Evolutionary conservation across 1,284 basidiomycete genomes (phyloP), one percentile per base, ranked within the genome.

Genomic region (Dichomitus squalens): DNA sequence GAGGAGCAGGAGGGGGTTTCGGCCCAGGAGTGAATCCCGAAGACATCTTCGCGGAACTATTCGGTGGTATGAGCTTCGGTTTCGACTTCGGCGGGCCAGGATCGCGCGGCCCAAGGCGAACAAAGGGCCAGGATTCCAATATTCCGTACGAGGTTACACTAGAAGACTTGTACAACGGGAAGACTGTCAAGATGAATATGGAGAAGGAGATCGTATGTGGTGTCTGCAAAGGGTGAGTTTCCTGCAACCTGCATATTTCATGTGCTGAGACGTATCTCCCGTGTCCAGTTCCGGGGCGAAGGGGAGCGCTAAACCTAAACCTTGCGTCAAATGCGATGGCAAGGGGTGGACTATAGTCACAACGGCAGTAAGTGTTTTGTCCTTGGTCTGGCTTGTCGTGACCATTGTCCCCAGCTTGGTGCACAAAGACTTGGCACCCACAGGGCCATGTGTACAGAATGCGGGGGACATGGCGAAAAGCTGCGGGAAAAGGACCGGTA

Each of bases 151-250:
- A 91, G 18, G 93, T 98, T 56, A 89, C 91, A 4, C 80, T 99
- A 34, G 95, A 97, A 72, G 96, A 98, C 71, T 78, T 96, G 27
- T 98, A 95, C 75, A 92, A 90, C 59, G 96, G 96, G 33, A 96
- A 95, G 73, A 84, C 84, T 14, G 89, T 96, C 47, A 91, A 90
- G 69, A 88, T 98, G 79, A 92, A 88, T 66, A 85, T 98, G 76
- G 92, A 96, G 73, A 89, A 93, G 68, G 88, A 95, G 70, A 77
- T 90, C 12, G 76, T 92, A 6, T 98, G 96, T 73, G 78, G 79
- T 21, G 73, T 77, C 6, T 99, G 96, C 73, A 85, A 88, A 71
- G 96, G 95, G 85, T 92, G 66, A 53, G 84, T 75, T 33, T 27
- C 16, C 12, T 12, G 3, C 38, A 36, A 34, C 38, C 34, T 41